Evolutionary conservation across 2,329 filamentous ascomycete species (phyloP), one percentile per base, ranked within the genome.

Genomic region (Talaromyces sp.): DNA sequence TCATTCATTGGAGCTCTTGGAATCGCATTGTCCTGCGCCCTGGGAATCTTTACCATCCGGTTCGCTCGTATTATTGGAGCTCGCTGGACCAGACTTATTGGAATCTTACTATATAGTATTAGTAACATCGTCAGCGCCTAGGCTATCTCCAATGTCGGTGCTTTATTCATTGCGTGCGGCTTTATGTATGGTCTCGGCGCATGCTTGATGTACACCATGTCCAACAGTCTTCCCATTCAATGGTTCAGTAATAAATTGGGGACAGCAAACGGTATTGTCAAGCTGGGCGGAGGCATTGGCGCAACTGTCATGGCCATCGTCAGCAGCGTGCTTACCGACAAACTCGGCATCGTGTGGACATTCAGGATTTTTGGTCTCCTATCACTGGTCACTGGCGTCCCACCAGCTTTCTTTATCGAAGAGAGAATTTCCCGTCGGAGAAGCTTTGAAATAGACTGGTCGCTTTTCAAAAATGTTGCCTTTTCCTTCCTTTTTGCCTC

Each of bases 261-360:
- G 10, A 58, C 56, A 26, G 46, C 56, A 11, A 58, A 58, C 50
- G 46, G 56, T 9, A 14, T 58, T 1, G 21, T 52, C 2, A 58
- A 52, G 50, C 56, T 58, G 12, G 56, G 56, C 46, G 31, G 46
- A 10, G 56, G 27, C 6, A 58, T 52, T 41, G 46, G 56, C 10
- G 43, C 46, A 7, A 57, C 46, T 1, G 6, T 51, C 41, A 50
- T 57, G 27, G 56, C 21, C 17, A 50, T 52, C 10, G 46, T 57
- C 2, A 31, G 32, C 41, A 41, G 50, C 12, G 6, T 51, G 19
- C 43, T 41, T n/a, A 52, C 50, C 24, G 24, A 58, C 17, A 50
- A 26, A 17, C 43, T 52, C n/a, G 46, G 46, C 3, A 52, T 58
- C 4, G 26, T 31, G 1, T 58, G 56, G 56, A 58, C 56, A 6